Evolutionary conservation across 2,329 filamentous ascomycete species (phyloP), one percentile per base, ranked within the genome.

Genomic region (Pestalotiopsis sp.): DNA sequence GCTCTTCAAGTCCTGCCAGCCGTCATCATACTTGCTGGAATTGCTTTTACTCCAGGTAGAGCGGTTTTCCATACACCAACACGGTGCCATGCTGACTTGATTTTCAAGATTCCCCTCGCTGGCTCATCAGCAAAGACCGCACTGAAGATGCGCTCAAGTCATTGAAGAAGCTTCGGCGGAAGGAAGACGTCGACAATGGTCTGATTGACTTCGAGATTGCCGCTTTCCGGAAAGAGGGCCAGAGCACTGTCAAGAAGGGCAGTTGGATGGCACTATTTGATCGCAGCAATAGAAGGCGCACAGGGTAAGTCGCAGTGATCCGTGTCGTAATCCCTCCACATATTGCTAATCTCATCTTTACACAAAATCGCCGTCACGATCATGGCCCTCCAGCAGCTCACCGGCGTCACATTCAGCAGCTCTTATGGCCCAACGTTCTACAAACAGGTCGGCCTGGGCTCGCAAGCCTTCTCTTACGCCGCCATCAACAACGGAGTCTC

Each of bases 401-500:
- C 68, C 4, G 68, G 68, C 2, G 60, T 69, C 6, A 69, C 68
- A 3, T 69, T 69, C 25, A 56, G 36, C 45, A 52, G 31, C 17
- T 64, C 66, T 3, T 69, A 69, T 49, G 68, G 68, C 36, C 68
- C 68, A 3, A 69, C 68, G 4, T 69, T 69, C 39, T 69, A 69
- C 20, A 60, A 59, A 27, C 59, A 52, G 3, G 66, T 68, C 25
- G 68, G 68, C 38, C 36, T 69, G 13, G 68, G 59, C 6, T 38
- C 52, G 41, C 65, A 57, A 31, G 59, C 68, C 2, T 69, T 68
- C 25, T 20, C 49, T 1, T 68, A 69, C 36, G 68, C 68, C 13
- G 68, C 60, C 17, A 60, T 72, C 52, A 72, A 70, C 67, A 71
- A 72, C 39, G 71, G 68, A 3, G 68, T 68, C 4, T 71, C 70